Conservation (phyloP, 495 filamentous ascomycete genomes). For the Penicillium alfredii region DNA sequence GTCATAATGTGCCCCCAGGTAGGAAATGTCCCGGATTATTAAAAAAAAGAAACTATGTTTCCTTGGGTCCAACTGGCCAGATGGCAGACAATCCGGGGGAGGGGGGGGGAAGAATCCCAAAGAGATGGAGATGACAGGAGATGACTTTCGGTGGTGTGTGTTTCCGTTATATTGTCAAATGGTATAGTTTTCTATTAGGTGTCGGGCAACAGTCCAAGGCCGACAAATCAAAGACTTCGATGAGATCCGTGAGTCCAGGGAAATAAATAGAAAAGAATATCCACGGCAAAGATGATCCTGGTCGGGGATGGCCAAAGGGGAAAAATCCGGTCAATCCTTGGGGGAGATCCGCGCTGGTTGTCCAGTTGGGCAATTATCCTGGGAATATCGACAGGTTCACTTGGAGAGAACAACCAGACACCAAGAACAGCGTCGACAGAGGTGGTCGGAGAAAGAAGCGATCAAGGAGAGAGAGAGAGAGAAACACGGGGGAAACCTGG, state of each 20-base stretch:
- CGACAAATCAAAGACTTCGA: constrained; percentile 10
- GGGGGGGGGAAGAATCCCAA: constrained; percentile 8
- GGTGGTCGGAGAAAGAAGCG: constrained; percentile 4
- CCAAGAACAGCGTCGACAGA: constrained; percentile 5
- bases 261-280: constrained; percentile 14
- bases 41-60: constrained; percentile 12
- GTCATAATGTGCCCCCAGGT: constrained; percentile 39
- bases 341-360: constrained; percentile 14
- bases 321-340: constrained; percentile 21
- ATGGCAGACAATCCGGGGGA: constrained; percentile 14
- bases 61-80: constrained; percentile 36
- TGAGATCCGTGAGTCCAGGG: constrained; percentile 11
- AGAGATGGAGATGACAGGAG: constrained; percentile 5
- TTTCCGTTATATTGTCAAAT: constrained; percentile 19
- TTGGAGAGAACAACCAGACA: not conserved
- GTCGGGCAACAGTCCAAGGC: constrained; percentile 16
- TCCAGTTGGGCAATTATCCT: constrained; percentile 13
- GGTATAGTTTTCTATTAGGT: constrained; percentile 26
- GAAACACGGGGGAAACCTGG: constrained; percentile 6
- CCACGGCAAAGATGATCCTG: constrained; percentile 19
- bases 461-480: constrained; percentile 10
- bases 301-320: constrained; percentile 11
- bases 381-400: constrained; percentile 6
- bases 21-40: constrained; percentile 22
- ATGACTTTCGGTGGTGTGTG: constrained; percentile 9